Percentiles rank a stretch among this genome's conserved stretches.
Evolutionary conservation across 441 rosid genomes (phyloP).

Genomic region (Adansonia rubrostipa): DNA sequence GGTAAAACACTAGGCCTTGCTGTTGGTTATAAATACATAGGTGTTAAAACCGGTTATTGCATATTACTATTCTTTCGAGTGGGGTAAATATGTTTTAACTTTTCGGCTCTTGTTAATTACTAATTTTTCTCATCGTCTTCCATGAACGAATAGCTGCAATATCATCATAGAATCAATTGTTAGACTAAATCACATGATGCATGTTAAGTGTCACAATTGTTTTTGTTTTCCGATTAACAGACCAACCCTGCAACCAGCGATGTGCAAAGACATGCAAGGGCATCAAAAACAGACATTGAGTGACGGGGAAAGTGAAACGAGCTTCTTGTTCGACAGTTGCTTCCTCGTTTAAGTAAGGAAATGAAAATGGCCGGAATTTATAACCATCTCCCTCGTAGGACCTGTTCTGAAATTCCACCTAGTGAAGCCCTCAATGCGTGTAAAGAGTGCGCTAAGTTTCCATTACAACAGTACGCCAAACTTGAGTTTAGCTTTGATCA

Average conservation of each 20-base stretch:
- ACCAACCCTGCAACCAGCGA: not conserved
- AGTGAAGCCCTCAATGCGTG: slow-evolving; percentile 39
- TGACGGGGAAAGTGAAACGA: not conserved
- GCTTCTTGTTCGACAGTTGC: not conserved
- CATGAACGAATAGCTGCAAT: not conserved
- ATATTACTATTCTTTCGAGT: not conserved
- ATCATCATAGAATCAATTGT: not conserved
- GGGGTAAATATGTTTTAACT: not conserved
- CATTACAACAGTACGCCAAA: slow-evolving; percentile 31
- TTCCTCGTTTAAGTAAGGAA: slow-evolving; percentile 17
- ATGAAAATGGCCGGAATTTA: slow-evolving; percentile 52
- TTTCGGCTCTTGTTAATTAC: not conserved
- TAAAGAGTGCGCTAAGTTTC: slow-evolving; percentile 52
- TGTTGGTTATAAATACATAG: not conserved
- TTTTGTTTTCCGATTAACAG: not conserved
- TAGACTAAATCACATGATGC: not conserved
- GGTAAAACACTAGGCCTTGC: not conserved
- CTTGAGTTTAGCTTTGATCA: not conserved
- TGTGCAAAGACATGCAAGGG: not conserved
- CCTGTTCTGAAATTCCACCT: slow-evolving; percentile 46
- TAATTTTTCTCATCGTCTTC: not conserved
- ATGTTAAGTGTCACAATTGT: not conserved
- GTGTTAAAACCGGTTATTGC: not conserved
- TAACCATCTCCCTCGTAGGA: slow-evolving; percentile 48
- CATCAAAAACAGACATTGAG: not conserved